Percentiles rank a stretch among this genome's conserved stretches.
phyloP scores from a whole-genome alignment of 129 eudicot species.

The Apium graveolens region DNA sequence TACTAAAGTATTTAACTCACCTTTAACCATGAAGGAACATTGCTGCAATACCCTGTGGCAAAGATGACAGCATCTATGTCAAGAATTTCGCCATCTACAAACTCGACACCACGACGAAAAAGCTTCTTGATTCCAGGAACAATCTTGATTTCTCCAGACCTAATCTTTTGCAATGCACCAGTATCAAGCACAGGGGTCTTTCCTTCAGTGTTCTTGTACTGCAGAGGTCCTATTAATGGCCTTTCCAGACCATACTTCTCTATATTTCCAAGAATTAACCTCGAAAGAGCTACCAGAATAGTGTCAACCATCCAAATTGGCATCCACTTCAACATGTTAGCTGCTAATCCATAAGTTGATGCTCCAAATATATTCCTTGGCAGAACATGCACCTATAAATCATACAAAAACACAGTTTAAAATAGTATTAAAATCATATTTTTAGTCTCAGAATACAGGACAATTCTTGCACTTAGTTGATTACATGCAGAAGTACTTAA shows the following conservation, averaged over 20 bases:
- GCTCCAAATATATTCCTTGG: constrained; percentile 73
- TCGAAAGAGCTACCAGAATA: constrained; percentile 39
- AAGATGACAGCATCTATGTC: constrained; percentile 68
- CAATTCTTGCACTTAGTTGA: neutral
- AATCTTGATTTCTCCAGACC: constrained; percentile 51
- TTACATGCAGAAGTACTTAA: neutral
- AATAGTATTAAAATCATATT: neutral
- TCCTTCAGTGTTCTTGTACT: constrained; percentile 61
- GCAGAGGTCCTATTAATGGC: constrained; percentile 72
- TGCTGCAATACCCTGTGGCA: constrained; percentile 96
- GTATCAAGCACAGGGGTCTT: constrained; percentile 83
- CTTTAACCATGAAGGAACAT: constrained; percentile 92
- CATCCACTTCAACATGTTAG: constrained; percentile 55
- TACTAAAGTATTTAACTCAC: constrained; percentile 29
- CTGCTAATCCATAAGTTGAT: constrained; percentile 75
- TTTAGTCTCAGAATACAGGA: neutral
- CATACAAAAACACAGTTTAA: neutral
- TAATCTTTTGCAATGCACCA: constrained; percentile 62
- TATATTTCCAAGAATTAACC: constrained; percentile 45
- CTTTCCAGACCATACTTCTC: constrained; percentile 73
- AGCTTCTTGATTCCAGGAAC: constrained; percentile 80
- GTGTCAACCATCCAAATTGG: constrained; percentile 56
- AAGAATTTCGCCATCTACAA: constrained; percentile 50
- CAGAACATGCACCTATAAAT: constrained; percentile 72
- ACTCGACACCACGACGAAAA: constrained; percentile 45